phyloP scores from a whole-genome alignment of 257 asterid genomes.

The Henckelia pumila region DNA sequence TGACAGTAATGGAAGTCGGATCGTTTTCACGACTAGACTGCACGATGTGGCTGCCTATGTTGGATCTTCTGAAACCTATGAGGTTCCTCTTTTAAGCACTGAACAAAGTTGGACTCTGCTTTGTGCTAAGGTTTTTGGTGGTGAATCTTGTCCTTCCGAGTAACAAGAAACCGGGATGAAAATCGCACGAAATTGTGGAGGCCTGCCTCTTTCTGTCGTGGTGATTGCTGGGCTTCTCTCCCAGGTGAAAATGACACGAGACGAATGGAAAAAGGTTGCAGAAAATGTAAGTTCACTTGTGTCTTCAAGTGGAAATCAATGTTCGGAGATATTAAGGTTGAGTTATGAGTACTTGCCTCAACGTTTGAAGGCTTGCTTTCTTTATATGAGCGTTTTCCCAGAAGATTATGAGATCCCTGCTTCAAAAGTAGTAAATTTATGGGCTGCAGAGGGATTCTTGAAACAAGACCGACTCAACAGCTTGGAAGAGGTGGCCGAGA shows the following conservation, averaged over 20 bases:
- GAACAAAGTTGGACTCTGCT: constrained; percentile 22
- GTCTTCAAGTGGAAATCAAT: neutral
- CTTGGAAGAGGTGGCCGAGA: constrained; percentile 18
- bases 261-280: constrained; percentile 16
- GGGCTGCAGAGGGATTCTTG: constrained; percentile 29
- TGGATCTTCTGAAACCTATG: neutral
- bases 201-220: constrained; percentile 30
- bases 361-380: constrained; percentile 22
- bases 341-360: constrained; percentile 28
- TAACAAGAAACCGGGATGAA: constrained; percentile 12
- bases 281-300: neutral
- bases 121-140: constrained; percentile 10
- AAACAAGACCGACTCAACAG: neutral
- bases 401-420: constrained; percentile 16
- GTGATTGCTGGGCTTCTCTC: constrained; percentile 26
- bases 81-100: neutral
- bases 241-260: neutral
- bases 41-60: constrained; percentile 10
- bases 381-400: constrained; percentile 18
- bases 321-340: constrained; percentile 4
- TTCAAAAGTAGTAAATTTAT: neutral
- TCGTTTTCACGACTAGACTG: constrained; percentile 25
- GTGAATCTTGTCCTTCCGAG: neutral
- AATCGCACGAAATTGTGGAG: constrained; percentile 19
- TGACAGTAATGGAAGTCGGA: constrained; percentile 24